A percentile compares a stretch with the other conserved stretches of the same genome.
phyloP scores from a whole-genome alignment of 140 eudicot genomes.

The Stevia rebaudiana region DNA sequence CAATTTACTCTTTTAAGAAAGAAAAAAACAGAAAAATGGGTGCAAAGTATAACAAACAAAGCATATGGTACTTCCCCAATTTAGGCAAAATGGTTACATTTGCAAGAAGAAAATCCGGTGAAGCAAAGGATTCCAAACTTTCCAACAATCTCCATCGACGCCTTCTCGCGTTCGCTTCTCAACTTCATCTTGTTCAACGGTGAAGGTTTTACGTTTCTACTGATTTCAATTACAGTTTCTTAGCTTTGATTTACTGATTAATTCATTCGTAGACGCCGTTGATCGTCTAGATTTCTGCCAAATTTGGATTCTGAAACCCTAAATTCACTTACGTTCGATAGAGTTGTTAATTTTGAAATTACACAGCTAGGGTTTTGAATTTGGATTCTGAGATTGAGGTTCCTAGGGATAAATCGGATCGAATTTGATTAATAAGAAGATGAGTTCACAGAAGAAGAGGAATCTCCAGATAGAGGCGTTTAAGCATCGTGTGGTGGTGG shows the following conservation, averaged over 20 bases:
- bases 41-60: background rate
- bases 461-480: background rate
- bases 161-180: conserved; percentile 13
- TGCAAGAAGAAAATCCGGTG: background rate
- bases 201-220: conserved; percentile 12
- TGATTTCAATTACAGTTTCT: background rate
- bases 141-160: conserved; percentile 19
- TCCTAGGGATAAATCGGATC: conserved; percentile 8
- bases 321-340: background rate
- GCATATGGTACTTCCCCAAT: background rate
- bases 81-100: background rate
- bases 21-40: background rate
- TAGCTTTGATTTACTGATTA: background rate
- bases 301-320: conserved; percentile 18
- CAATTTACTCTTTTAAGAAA: too few species aligned
- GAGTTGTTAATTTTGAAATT: background rate
- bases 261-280: background rate
- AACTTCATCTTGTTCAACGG: conserved; percentile 11
- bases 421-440: conserved; percentile 21
- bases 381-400: background rate
- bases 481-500: background rate
- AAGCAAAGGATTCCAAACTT: background rate
- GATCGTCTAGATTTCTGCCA: conserved; percentile 16
- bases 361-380: conserved; percentile 10
- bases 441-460: conserved; percentile 1